Conservation (phyloP, 2,329 filamentous ascomycete species). For the Alternaria panax region DNA sequence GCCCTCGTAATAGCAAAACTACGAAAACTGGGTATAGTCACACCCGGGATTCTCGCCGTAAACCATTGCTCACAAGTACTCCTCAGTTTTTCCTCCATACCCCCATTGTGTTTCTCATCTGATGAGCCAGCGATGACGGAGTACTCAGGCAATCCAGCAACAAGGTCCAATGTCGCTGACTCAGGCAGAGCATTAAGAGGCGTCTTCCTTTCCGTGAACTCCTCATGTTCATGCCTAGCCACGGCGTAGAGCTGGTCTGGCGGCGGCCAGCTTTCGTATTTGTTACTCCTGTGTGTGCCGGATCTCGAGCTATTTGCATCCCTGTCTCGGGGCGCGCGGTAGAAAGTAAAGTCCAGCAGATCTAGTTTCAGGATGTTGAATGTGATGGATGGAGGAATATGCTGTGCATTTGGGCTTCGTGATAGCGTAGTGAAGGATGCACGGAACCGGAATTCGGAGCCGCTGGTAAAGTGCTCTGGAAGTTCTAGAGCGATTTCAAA, state of each 20-base stretch:
- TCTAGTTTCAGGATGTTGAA: conserved; percentile 30
- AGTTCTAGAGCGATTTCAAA: conserved; percentile 27
- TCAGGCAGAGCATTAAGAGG: conserved; percentile 30
- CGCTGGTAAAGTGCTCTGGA: conserved; percentile 23
- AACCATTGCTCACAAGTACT: conserved; percentile 28
- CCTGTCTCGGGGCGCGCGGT: conserved; percentile 31
- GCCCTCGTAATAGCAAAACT: conserved; percentile 32
- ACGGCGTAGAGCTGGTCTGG: neutral
- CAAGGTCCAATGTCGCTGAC: conserved; percentile 6
- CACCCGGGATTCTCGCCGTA: conserved; percentile 27
- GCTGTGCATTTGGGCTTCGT: conserved; percentile 17
- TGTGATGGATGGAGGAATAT: conserved; percentile 21
- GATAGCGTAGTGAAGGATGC: conserved; percentile 20
- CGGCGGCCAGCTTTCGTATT: conserved; percentile 9
- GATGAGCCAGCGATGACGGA: conserved; percentile 10
- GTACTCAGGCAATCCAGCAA: neutral
- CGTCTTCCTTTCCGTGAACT: conserved; percentile 20
- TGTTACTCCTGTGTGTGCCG: conserved; percentile 3
- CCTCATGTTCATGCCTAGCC: neutral
- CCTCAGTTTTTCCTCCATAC: conserved; percentile 19
- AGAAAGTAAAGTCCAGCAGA: conserved; percentile 28
- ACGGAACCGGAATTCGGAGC: conserved; percentile 30
- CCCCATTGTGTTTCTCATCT: conserved; percentile 1
- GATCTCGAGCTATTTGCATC: conserved; percentile 10
- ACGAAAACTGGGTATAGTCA: conserved; percentile 30